Evolutionary conservation across 1,139 yeast genomes (phyloP).

Genomic region (Oligophagozyma castellii): DNA sequence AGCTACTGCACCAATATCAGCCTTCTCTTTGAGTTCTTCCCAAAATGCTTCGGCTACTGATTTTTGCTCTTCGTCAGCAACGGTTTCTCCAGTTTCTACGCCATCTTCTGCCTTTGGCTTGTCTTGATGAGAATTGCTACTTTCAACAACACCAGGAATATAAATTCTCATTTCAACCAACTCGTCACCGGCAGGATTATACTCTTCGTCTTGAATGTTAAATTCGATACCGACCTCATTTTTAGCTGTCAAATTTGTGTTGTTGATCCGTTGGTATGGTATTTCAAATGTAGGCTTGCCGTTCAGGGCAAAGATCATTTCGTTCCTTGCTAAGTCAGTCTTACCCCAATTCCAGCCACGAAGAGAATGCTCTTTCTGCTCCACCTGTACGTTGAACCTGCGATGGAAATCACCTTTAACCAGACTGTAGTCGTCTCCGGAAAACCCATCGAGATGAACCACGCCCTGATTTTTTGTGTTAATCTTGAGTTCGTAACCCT

Average conservation of each 20-base stretch:
- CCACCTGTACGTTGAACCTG: constrained; percentile 58
- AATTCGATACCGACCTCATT: constrained; percentile 89
- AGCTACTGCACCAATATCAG: constrained; percentile 91
- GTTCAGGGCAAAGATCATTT: constrained; percentile 71
- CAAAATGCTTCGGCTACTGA: constrained; percentile 77
- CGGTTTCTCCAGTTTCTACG: constrained; percentile 29
- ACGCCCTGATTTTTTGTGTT: constrained; percentile 85
- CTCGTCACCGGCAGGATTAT: constrained; percentile 79
- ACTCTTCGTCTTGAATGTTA: constrained; percentile 44
- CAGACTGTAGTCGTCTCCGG: constrained; percentile 62
- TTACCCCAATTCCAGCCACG: constrained; percentile 99
- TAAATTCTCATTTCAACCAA: constrained; percentile 87
- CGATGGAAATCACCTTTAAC: constrained; percentile 76
- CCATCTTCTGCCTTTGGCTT: constrained; percentile 28
- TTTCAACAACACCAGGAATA: constrained; percentile 64
- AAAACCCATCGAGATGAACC: constrained; percentile 83
- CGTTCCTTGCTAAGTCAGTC: constrained; percentile 83
- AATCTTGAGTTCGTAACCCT: constrained; percentile 80
- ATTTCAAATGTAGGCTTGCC: constrained; percentile 86
- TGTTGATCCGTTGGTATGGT: constrained; percentile 67
- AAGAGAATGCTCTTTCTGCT: constrained; percentile 76
- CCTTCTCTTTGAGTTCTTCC: constrained; percentile 83
- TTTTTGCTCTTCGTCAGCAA: constrained; percentile 37
- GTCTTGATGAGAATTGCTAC: constrained; percentile 28
- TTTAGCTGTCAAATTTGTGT: constrained; percentile 85